Percentiles rank a stretch among this genome's conserved stretches.
Conservation (phyloP, 75 land plant genomes). For the Pinus albicaulis region DNA sequence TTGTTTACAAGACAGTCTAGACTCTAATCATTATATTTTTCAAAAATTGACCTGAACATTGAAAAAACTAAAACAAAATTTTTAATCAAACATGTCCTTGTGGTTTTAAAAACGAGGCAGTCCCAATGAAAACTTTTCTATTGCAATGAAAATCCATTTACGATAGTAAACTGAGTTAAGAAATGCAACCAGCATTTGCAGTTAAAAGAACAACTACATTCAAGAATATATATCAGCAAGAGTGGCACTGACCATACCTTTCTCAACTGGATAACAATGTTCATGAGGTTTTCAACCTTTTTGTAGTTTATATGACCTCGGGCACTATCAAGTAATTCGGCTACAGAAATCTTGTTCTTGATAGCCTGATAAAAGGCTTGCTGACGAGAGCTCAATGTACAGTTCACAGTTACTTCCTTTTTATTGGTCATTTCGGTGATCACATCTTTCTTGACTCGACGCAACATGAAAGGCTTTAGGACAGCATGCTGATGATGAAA, state of each 20-base stretch:
- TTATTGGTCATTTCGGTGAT: conserved; percentile 89
- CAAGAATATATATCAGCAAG: neutral
- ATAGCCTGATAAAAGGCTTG: conserved; percentile 97
- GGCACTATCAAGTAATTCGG: conserved; percentile 75
- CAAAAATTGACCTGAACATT: neutral
- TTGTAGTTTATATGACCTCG: conserved; percentile 86
- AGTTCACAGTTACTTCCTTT: conserved; percentile 88
- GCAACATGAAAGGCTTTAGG: conserved; percentile 95
- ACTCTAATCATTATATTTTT: neutral
- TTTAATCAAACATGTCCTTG: neutral
- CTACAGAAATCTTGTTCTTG: conserved; percentile 95
- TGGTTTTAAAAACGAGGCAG: neutral
- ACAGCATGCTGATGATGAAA: conserved; percentile 78
- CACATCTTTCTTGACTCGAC: conserved; percentile 97
- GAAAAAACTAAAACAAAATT: neutral
- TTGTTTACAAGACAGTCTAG: neutral
- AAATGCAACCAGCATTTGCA: neutral
- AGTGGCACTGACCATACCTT: conserved; percentile 51
- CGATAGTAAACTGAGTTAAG: neutral
- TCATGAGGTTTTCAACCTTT: conserved; percentile 89
- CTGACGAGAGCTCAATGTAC: conserved; percentile 90
- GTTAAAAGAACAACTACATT: no score
- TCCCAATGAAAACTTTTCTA: neutral
- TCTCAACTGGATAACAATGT: conserved; percentile 95
- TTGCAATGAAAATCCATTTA: neutral